Evolutionary conservation across 2,329 filamentous ascomycete genomes (phyloP).

Genomic region (Tolypocladium sp.): DNA sequence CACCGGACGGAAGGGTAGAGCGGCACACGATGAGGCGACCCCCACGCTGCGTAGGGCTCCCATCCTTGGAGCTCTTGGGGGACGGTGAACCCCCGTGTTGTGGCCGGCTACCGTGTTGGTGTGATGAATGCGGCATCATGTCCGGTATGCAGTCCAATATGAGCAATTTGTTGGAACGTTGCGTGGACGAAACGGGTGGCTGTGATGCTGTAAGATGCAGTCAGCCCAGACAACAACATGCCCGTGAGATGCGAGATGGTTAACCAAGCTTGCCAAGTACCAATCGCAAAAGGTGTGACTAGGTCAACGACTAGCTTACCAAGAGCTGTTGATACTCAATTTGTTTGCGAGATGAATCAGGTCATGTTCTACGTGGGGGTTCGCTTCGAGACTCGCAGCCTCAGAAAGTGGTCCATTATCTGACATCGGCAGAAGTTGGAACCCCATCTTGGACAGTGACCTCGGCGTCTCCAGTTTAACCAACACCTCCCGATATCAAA

Average conservation of each 20-base stretch:
- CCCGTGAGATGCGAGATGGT: too few species aligned
- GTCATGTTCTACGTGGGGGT: background rate
- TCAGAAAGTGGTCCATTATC: background rate
- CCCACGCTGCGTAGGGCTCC: background rate
- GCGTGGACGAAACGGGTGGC: background rate
- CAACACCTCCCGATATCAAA: background rate
- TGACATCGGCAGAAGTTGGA: background rate
- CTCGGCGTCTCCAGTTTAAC: background rate
- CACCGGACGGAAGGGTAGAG: background rate
- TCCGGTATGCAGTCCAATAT: background rate
- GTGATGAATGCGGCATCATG: background rate
- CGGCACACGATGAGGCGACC: background rate
- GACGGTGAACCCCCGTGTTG: background rate
- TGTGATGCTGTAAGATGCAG: background rate
- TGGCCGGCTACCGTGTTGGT: background rate
- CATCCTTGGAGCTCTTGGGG: background rate
- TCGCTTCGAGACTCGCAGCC: background rate
- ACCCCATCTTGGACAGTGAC: background rate
- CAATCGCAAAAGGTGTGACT: too few species aligned
- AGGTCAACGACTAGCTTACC: background rate
- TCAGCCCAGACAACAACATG: too few species aligned
- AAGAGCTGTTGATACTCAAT: background rate
- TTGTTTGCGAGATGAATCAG: background rate
- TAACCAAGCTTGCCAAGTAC: too few species aligned
- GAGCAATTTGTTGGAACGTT: background rate